These are phyloP conservation scores for Schizosaccharomyces osmophilus DNA, from an alignment of 805 yeast genomes.

Conservation along the genomic window DNA sequence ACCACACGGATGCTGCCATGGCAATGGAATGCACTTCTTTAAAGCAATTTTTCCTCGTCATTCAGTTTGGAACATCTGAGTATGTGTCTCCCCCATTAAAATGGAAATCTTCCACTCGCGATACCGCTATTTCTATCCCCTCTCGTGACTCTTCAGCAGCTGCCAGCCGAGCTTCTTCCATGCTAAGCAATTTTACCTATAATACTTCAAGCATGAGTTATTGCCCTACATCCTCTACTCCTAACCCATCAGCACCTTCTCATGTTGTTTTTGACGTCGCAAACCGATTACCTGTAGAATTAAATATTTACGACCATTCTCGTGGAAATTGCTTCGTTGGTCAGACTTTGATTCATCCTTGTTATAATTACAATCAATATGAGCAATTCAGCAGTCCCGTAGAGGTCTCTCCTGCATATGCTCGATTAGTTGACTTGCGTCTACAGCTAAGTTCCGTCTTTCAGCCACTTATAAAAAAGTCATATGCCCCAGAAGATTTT, in stretches of 20 bases:
- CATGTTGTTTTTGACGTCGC: not conserved
- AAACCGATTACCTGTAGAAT: not conserved
- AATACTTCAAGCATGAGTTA: not conserved
- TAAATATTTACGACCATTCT: not conserved
- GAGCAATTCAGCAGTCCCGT: not conserved
- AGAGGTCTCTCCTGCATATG: not conserved
- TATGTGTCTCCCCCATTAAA: not conserved
- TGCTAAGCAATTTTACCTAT: not conserved
- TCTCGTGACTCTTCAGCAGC: not conserved
- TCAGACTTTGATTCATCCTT: not conserved
- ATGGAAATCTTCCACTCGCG: not conserved
- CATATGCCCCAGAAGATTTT: conserved; percentile 78
- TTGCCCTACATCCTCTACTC: not conserved
- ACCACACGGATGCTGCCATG: not conserved
- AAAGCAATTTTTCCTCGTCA: not conserved
- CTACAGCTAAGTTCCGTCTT: not conserved
- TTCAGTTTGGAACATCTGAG: not conserved
- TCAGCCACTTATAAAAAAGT: not conserved
- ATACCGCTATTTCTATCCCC: not conserved
- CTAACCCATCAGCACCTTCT: not conserved
- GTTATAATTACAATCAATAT: not conserved
- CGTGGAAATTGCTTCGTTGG: not conserved
- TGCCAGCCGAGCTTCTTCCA: not conserved
- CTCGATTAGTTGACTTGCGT: not conserved
- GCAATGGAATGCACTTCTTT: not conserved